phyloP scores from a whole-genome alignment of 1,284 basidiomycete species.

The Trichosporon sp. region DNA sequence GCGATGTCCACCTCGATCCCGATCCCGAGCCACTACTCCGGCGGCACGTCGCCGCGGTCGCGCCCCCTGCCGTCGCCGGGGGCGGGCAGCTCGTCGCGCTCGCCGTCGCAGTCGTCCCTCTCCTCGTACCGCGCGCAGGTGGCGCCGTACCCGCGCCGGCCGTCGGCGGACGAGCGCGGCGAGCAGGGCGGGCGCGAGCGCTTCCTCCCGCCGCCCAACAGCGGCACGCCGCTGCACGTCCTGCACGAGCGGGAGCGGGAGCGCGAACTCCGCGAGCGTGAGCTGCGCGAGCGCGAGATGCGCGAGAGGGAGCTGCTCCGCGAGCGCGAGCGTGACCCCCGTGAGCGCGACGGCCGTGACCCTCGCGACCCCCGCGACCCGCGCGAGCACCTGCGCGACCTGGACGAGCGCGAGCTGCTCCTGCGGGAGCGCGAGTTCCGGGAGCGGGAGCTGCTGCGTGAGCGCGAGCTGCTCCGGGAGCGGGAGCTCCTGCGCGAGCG shows the following conservation, averaged over 20 bases:
- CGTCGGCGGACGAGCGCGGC: not conserved
- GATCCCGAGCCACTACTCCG: constrained; percentile 12
- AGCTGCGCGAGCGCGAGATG: not conserved
- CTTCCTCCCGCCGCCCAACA: constrained; percentile 21
- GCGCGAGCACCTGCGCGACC: constrained; percentile 5
- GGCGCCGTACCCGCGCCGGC: not conserved
- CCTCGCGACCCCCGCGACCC: constrained; percentile 14
- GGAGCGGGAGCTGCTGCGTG: constrained; percentile 3
- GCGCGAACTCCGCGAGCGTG: constrained; percentile 4
- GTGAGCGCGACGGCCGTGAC: constrained; percentile 14
- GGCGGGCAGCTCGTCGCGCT: not conserved
- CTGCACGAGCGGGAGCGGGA: constrained; percentile 17
- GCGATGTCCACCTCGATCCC: constrained; percentile 17
- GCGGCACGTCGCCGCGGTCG: not conserved
- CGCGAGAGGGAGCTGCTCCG: constrained; percentile 2
- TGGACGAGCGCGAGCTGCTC: constrained; percentile 9
- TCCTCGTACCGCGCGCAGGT: constrained; percentile 2
- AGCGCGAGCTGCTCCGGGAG: constrained; percentile 12
- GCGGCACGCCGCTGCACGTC: constrained; percentile 15
- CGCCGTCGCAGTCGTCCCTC: not conserved
- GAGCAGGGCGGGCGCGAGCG: not conserved
- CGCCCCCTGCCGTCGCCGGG: not conserved
- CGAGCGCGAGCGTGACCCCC: constrained; percentile 9
- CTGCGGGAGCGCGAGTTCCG: constrained; percentile 6
- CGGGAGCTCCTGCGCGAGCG: constrained; percentile 11